Evolutionary conservation across 768 basidiomycete genomes (phyloP).

Genomic region (Hemileccinum impolitum): DNA sequence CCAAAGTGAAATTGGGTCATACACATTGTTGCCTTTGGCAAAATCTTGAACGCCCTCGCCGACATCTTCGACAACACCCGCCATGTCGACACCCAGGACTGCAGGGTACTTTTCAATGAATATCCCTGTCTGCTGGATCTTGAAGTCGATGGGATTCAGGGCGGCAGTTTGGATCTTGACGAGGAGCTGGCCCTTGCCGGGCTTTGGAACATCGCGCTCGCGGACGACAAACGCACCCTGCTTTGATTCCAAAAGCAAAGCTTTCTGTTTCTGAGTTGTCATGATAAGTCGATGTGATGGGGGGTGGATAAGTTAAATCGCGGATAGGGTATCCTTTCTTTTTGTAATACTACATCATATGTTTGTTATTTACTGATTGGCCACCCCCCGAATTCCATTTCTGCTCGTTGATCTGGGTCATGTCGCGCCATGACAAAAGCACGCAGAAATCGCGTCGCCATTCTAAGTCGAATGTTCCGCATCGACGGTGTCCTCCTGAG

Average conservation of each 20-base stretch:
- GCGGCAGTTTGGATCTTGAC: conserved; percentile 38
- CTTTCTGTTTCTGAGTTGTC: conserved; percentile 27
- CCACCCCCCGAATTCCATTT: conserved; percentile 31
- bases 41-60: conserved; percentile 36
- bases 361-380: conserved; percentile 27
- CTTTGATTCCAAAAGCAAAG: conserved; percentile 25
- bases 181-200: conserved; percentile 39
- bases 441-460: conserved; percentile 31
- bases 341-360: conserved; percentile 14
- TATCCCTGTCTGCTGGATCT: conserved; percentile 30
- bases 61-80: conserved; percentile 38
- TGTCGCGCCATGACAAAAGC: conserved; percentile 30
- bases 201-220: conserved; percentile 27
- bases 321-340: conserved; percentile 3
- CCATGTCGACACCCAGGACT: conserved; percentile 34
- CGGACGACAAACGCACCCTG: conserved; percentile 31
- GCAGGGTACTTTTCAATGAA: conserved; percentile 35
- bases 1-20: conserved; percentile 13
- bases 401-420: conserved; percentile 23
- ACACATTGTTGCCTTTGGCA: conserved; percentile 42
- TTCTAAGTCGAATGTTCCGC: conserved; percentile 29
- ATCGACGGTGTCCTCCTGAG: conserved; percentile 30
- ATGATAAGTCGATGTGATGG: conserved; percentile 17
- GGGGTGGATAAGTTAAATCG: conserved; percentile 12
- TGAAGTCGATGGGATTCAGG: conserved; percentile 48